Percentiles rank a stretch among this genome's conserved stretches.
These are phyloP conservation scores for Lactarius hengduanensis DNA, from an alignment of 768 basidiomycete genomes.

Conservation along the genomic window DNA sequence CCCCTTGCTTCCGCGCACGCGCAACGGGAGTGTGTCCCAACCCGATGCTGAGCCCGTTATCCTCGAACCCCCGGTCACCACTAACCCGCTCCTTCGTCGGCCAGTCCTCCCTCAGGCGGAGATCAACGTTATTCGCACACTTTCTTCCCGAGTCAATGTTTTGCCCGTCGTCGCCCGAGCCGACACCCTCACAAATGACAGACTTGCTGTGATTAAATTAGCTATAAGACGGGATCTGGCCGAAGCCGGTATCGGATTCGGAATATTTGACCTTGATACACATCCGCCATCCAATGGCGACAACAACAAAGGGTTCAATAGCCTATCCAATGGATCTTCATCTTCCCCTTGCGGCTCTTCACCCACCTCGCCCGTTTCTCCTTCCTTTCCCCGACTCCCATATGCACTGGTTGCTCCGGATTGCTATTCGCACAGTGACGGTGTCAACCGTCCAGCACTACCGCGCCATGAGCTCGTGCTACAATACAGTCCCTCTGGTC, in stretches of 20 bases:
- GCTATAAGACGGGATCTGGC: conserved; percentile 80
- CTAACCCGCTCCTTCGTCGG: conserved; percentile 64
- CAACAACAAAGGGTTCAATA: conserved; percentile 52
- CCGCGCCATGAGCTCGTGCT: conserved; percentile 71
- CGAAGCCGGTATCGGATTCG: conserved; percentile 83
- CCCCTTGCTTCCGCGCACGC: conserved; percentile 65
- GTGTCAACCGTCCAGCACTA: conserved; percentile 54
- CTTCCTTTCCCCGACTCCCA: conserved; percentile 66
- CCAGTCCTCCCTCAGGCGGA: conserved; percentile 68
- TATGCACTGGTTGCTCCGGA: conserved; percentile 85
- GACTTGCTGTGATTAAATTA: conserved; percentile 73
- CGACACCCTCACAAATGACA: conserved; percentile 78
- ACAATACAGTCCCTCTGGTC: conserved; percentile 65
- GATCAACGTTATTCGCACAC: conserved; percentile 72
- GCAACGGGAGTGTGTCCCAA: conserved; percentile 69
- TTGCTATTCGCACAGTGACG: conserved; percentile 81
- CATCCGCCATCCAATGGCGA: conserved; percentile 52
- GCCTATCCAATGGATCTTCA: conserved; percentile 50
- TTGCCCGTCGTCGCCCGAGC: conserved; percentile 83
- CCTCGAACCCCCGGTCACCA: conserved; percentile 74
- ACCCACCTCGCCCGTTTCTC: conserved; percentile 62
- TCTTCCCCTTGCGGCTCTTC: conserved; percentile 56
- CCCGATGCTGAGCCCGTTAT: conserved; percentile 74
- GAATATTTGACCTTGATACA: conserved; percentile 79
- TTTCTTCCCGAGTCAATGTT: conserved; percentile 82